Base-by-base conservation (phyloP, 2,329 filamentous ascomycete species). In the Aspergillus tanneri region DNA sequence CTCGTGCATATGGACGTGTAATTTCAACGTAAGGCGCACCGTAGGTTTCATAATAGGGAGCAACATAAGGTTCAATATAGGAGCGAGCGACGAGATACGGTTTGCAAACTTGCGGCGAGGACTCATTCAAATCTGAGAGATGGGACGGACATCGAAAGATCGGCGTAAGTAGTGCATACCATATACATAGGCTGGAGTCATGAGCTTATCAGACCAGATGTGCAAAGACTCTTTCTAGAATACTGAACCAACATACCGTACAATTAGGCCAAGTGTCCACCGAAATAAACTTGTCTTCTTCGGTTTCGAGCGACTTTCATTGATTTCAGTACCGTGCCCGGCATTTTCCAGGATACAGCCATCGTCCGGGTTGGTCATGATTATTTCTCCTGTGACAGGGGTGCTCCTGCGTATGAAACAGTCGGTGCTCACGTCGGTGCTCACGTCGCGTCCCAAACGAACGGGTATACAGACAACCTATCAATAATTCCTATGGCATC, bases 21-120 rank as follows among this genome's bases (percentile, higher is more conserved):
- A 82, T 73, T 28, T 91, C 80, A 53, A 96, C 82, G 64, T 96
- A 93, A 2, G 90, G 88, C 5, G 86, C 87, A 19, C 88, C 86
- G 63, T 96, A 95, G 49, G 81, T 70, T 57, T 92, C 76, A 70
- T 96, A 97, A 72, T 95, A 95, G 2, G 91, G 92, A 59, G 85
- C 78, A 24, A 95, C 63, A 67, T 92, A 86, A 3, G 93, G 93
- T 21, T 82, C 72, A 50, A 91, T 74, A 48, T 77, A 84, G 74
- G 75, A 83, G 59, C 72, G 83, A 71, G 74, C 86, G 79, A 78
- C 71, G 25, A 85, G 64, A 60, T 96, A 96, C 8, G 88, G 85
- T 63, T 85, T 85, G 80, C 93, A 99, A 53, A 97, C 81, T 55
- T 75, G 79, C 1, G 91, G 88, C 1, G 89, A 88, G 23, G 78